These are phyloP conservation scores for Aphanocladium album DNA, from an alignment of 2,329 filamentous ascomycete species.

Conservation along the genomic window DNA sequence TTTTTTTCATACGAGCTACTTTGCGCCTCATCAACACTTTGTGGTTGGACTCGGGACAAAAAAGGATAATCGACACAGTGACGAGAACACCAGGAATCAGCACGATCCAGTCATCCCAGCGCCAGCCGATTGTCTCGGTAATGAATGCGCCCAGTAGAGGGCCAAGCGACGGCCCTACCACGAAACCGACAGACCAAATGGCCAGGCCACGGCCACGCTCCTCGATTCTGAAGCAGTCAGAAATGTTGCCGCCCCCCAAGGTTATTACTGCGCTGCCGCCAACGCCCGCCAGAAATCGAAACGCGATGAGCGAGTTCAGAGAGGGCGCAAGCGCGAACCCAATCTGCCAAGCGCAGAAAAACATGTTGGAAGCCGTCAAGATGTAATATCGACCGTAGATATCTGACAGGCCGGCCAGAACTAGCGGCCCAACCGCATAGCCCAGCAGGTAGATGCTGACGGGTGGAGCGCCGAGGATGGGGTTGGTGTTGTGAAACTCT, in stretches of 20 bases:
- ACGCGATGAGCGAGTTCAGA: slow-evolving; percentile 55
- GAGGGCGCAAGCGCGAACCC: slow-evolving; percentile 44
- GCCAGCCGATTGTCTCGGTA: slow-evolving; percentile 41
- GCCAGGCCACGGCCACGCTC: slow-evolving; percentile 59
- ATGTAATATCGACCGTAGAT: slow-evolving; percentile 47
- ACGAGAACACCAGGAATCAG: slow-evolving; percentile 30
- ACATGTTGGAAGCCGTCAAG: slow-evolving; percentile 33
- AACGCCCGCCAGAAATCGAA: slow-evolving; percentile 55
- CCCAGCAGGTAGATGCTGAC: slow-evolving; percentile 40
- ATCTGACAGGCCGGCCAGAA: slow-evolving; percentile 59
- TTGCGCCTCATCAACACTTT: background rate
- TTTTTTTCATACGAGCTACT: no score
- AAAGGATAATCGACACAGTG: background rate
- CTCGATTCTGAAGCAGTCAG: slow-evolving; percentile 54
- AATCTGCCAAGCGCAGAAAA: slow-evolving; percentile 47
- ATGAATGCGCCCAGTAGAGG: slow-evolving; percentile 40
- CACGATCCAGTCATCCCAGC: slow-evolving; percentile 47
- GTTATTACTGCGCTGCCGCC: slow-evolving; percentile 57
- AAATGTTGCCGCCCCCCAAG: slow-evolving; percentile 59
- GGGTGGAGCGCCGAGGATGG: slow-evolving; percentile 34
- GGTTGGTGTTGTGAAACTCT: slow-evolving; percentile 21
- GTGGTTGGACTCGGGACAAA: background rate
- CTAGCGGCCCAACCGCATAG: slow-evolving; percentile 51
- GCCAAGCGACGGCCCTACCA: slow-evolving; percentile 46
- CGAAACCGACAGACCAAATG: slow-evolving; percentile 55